Evolutionary conservation across 192 early-diverging fungal genomes (phyloP).

Genomic region (Lunasporangiospora selenospora): DNA sequence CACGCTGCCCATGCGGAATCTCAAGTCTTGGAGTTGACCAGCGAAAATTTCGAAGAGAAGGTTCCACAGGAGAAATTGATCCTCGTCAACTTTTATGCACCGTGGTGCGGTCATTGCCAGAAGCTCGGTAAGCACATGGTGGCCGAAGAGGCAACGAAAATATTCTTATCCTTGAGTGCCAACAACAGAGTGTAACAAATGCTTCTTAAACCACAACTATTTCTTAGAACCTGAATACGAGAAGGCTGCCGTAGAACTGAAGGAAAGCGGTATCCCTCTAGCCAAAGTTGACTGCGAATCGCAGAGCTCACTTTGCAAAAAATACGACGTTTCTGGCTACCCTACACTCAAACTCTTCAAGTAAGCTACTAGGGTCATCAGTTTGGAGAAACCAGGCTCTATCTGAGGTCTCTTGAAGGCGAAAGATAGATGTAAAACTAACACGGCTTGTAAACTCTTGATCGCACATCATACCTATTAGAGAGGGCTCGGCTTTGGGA

Average conservation of each 20-base stretch:
- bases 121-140: conserved; percentile 52
- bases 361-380: conserved; percentile 79
- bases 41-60: conserved; percentile 60
- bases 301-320: conserved; percentile 73
- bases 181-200: too few species aligned
- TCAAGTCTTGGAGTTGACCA: conserved; percentile 45
- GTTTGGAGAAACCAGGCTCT: too few species aligned
- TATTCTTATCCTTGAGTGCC: background rate
- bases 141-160: background rate
- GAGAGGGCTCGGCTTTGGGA: conserved; percentile 56
- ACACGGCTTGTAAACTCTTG: too few species aligned
- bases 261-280: conserved; percentile 54
- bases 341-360: conserved; percentile 89
- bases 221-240: conserved; percentile 66
- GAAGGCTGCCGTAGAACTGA: conserved; percentile 60
- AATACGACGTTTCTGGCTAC: conserved; percentile 80
- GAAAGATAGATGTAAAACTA: too few species aligned
- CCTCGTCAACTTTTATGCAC: conserved; percentile 87
- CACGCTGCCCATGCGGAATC: background rate
- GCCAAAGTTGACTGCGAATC: conserved; percentile 82
- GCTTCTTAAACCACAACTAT: background rate
- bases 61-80: conserved; percentile 78
- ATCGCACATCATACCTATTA: too few species aligned
- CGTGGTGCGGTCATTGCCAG: conserved; percentile 89
- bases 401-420: too few species aligned